phyloP scores from a whole-genome alignment of 1,284 basidiomycete species.

The Tilletia walkeri region DNA sequence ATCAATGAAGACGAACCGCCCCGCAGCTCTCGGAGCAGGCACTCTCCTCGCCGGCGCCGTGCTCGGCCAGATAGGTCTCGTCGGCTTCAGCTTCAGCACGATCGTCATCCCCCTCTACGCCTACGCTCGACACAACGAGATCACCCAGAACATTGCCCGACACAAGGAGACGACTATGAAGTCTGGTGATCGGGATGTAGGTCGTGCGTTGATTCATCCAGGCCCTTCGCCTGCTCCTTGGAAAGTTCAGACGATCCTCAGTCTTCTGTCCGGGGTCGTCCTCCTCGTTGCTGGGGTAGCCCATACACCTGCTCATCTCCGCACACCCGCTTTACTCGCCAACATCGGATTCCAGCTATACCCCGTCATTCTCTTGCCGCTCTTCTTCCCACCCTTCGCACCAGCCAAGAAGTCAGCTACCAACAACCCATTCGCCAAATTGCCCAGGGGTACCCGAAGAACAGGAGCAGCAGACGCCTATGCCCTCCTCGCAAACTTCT shows the following conservation, averaged over 20 bases:
- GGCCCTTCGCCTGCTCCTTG: not conserved
- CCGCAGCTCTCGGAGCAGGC: not conserved
- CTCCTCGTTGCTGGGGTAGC: not conserved
- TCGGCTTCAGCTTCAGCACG: slow-evolving; percentile 15
- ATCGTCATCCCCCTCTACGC: slow-evolving; percentile 7
- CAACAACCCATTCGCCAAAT: slow-evolving; percentile 8
- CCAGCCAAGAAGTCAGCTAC: not conserved
- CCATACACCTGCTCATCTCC: not conserved
- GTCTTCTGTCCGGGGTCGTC: not conserved
- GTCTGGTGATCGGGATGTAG: not conserved
- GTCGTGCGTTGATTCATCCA: slow-evolving; percentile 5
- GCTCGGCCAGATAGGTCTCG: not conserved
- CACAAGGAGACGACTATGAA: slow-evolving; percentile 12
- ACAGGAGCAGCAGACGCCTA: slow-evolving; percentile 11
- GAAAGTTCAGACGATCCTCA: not conserved
- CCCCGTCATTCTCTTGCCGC: slow-evolving; percentile 6
- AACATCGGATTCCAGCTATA: slow-evolving; percentile 4
- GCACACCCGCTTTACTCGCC: slow-evolving; percentile 7
- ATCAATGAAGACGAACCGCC: slow-evolving; percentile 10
- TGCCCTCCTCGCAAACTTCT: not conserved
- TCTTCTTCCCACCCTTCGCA: not conserved
- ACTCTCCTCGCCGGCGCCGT: not conserved
- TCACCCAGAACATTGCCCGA: not conserved
- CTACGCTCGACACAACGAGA: not conserved
- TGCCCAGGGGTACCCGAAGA: slow-evolving; percentile 1